Evolutionary conservation across 2,329 filamentous ascomycete species (phyloP).

Genomic region (Hymenoscyphus fraxineus): DNA sequence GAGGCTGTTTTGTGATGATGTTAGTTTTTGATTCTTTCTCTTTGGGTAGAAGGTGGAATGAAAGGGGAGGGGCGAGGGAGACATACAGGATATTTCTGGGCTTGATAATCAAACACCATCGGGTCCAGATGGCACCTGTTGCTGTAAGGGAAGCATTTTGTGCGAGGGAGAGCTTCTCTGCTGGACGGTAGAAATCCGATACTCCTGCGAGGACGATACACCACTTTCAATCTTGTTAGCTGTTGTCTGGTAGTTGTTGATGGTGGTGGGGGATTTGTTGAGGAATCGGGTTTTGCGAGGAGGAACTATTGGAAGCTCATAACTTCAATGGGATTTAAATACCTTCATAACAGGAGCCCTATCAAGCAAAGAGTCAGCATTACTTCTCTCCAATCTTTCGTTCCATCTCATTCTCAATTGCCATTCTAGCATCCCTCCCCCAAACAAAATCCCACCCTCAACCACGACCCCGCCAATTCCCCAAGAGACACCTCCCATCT

Average conservation of each 20-base stretch:
- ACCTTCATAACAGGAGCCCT: slow-evolving; percentile 94
- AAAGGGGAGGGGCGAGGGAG: background rate
- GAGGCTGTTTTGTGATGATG: slow-evolving; percentile 50
- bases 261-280: background rate
- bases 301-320: background rate
- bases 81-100: slow-evolving; percentile 84
- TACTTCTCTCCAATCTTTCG: background rate
- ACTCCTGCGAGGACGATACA: slow-evolving; percentile 86
- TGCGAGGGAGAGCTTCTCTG: slow-evolving; percentile 86
- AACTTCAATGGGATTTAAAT: background rate
- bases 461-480: background rate
- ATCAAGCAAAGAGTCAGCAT: slow-evolving; percentile 20
- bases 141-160: slow-evolving; percentile 88
- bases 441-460: background rate
- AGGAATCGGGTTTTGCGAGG: background rate
- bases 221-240: slow-evolving; percentile 58
- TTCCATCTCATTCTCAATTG: background rate
- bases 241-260: background rate
- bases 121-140: slow-evolving; percentile 95
- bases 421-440: background rate
- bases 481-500: background rate
- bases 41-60: background rate
- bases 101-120: slow-evolving; percentile 97
- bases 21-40: background rate
- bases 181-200: slow-evolving; percentile 86